Conservation (phyloP, 345 rosid genomes). For the Populus deltoides region DNA sequence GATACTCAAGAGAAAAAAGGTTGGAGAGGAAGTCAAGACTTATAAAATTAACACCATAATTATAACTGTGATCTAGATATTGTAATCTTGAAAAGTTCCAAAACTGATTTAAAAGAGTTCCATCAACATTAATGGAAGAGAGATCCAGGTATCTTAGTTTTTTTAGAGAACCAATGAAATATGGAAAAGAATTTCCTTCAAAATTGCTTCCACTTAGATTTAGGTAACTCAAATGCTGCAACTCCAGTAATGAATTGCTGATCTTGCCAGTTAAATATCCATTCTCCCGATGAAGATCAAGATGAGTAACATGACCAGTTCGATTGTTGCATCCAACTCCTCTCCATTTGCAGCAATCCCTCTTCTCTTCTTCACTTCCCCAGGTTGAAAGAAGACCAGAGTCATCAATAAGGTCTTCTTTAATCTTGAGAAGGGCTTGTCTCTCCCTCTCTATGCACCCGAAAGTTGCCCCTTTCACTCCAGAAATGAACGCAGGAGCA, state of each 20-base stretch:
- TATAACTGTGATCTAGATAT: slow-evolving; percentile 28
- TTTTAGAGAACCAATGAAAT: slow-evolving; percentile 26
- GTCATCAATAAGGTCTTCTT: slow-evolving; percentile 20
- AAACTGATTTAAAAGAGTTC: slow-evolving; percentile 29
- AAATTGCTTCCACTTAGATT: slow-evolving; percentile 41
- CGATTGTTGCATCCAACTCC: slow-evolving; percentile 17
- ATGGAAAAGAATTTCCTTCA: slow-evolving; percentile 11
- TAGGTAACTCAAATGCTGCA: slow-evolving; percentile 35
- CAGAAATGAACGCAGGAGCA: not conserved
- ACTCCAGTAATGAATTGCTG: slow-evolving; percentile 29
- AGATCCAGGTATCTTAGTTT: slow-evolving; percentile 36
- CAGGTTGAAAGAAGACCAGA: slow-evolving; percentile 23
- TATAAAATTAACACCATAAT: not conserved
- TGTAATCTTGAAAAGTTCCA: slow-evolving; percentile 42
- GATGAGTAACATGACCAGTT: slow-evolving; percentile 9
- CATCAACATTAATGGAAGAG: slow-evolving; percentile 32
- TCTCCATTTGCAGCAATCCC: slow-evolving; percentile 28
- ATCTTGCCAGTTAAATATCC: slow-evolving; percentile 32
- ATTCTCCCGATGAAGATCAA: slow-evolving; percentile 10
- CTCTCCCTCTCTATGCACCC: slow-evolving; percentile 9
- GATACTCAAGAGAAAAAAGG: slow-evolving; percentile 2
- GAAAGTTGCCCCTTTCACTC: too few species aligned
- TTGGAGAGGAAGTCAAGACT: slow-evolving; percentile 28
- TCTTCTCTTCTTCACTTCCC: slow-evolving; percentile 17
- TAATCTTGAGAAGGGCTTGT: slow-evolving; percentile 22